These are phyloP conservation scores for Stephania cephalantha DNA, from an alignment of 164 flowering plant species.

Conservation along the genomic window DNA sequence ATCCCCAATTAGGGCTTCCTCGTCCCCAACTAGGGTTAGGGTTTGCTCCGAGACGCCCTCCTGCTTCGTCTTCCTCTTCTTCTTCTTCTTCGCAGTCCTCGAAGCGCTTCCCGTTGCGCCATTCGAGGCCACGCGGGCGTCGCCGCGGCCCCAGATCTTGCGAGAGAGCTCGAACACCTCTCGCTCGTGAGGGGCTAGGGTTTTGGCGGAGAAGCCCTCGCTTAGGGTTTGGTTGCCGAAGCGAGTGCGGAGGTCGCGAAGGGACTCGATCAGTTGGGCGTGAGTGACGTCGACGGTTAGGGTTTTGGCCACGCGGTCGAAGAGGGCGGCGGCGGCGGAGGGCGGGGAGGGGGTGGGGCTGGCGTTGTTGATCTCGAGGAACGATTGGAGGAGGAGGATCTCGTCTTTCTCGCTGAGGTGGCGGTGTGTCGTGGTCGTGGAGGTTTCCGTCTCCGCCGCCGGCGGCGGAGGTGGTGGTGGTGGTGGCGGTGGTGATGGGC, in stretches of 20 bases:
- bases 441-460: background rate
- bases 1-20: too few species aligned
- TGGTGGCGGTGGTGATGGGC: background rate
- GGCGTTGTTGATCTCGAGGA: constrained; percentile 9
- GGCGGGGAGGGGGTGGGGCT: constrained; percentile 8
- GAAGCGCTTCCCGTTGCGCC: background rate
- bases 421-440: background rate
- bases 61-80: background rate
- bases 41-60: too few species aligned
- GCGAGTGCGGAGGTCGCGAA: constrained; percentile 7
- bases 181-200: constrained; percentile 2
- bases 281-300: constrained; percentile 4
- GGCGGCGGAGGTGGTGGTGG: too few species aligned
- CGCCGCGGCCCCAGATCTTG: constrained; percentile 14
- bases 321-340: constrained; percentile 5
- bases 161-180: constrained; percentile 6
- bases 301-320: constrained; percentile 2
- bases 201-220: background rate
- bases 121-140: background rate
- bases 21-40: too few species aligned
- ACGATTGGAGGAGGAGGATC: constrained; percentile 9
- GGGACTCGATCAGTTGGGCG: constrained; percentile 9
- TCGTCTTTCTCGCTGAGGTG: constrained; percentile 6
- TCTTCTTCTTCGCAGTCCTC: background rate
- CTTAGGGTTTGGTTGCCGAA: constrained; percentile 6